Evolutionary conservation across 305 asterid genomes (phyloP).

Genomic region (Striga hermonthica): DNA sequence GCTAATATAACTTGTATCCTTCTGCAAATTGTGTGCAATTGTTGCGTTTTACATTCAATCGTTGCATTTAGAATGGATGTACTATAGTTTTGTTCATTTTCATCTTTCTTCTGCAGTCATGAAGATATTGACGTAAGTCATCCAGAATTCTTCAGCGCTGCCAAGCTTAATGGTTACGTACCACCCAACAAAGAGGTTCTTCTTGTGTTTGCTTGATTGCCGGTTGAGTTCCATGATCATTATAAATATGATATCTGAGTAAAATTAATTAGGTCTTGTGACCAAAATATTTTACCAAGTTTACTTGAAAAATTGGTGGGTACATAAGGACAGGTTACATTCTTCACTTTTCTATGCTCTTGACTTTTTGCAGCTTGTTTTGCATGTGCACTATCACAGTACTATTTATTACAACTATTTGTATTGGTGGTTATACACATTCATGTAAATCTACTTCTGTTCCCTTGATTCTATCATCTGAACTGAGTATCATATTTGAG

Average conservation of each 20-base stretch:
- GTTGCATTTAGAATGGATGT: conserved; percentile 21
- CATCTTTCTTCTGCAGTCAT: conserved; percentile 53
- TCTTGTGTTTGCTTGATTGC: conserved; percentile 26
- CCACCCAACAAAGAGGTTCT: conserved; percentile 93
- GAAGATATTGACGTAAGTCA: conserved; percentile 93
- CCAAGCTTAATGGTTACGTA: conserved; percentile 80
- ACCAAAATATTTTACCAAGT: conserved; percentile 4
- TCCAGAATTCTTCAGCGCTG: conserved; percentile 83
- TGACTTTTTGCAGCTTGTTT: not conserved
- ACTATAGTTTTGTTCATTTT: conserved; percentile 22
- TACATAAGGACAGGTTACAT: not conserved
- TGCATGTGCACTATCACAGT: not conserved
- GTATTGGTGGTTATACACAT: not conserved
- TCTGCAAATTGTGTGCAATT: not conserved
- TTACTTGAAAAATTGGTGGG: conserved; percentile 15
- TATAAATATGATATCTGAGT: conserved; percentile 1
- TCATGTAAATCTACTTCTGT: conserved; percentile 15
- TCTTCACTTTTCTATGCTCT: not conserved
- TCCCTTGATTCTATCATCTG: conserved; percentile 2
- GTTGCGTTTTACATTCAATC: conserved; percentile 2
- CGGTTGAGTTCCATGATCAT: conserved; percentile 19
- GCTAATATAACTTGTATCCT: not conserved
- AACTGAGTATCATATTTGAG: conserved; percentile 10
- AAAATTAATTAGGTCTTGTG: not conserved
- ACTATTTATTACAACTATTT: not conserved